These are phyloP conservation scores for Penicillium concentricum DNA, from an alignment of 2,329 filamentous ascomycete genomes.

Conservation along the genomic window DNA sequence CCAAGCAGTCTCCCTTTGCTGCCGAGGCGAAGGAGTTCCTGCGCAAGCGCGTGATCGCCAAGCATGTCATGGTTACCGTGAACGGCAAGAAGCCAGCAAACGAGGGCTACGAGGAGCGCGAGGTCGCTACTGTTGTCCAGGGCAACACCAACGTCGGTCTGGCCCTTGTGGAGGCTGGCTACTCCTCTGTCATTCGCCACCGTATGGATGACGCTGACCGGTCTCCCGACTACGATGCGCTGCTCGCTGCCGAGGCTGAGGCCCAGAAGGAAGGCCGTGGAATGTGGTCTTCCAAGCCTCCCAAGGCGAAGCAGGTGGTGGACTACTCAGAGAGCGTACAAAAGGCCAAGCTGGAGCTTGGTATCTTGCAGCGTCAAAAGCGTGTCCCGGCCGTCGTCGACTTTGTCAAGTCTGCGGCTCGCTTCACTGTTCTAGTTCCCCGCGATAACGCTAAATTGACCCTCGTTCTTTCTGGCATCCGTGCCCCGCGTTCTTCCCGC, in stretches of 20 bases:
- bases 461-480: conserved; percentile 89
- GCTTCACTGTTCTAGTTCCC: conserved; percentile 88
- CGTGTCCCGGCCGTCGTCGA: conserved; percentile 92
- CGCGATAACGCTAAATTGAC: conserved; percentile 93
- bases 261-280: conserved; percentile 89
- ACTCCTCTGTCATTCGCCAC: conserved; percentile 91
- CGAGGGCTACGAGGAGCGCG: conserved; percentile 89
- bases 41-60: conserved; percentile 90
- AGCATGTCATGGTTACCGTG: conserved; percentile 84
- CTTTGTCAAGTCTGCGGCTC: conserved; percentile 94
- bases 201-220: conserved; percentile 92
- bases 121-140: conserved; percentile 83
- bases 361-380: conserved; percentile 83
- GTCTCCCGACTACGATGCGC: conserved; percentile 82
- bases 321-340: conserved; percentile 92
- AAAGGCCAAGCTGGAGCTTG: conserved; percentile 92
- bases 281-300: conserved; percentile 89
- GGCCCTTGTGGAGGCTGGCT: conserved; percentile 84
- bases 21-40: conserved; percentile 96
- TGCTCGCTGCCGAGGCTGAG: conserved; percentile 46
- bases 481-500: conserved; percentile 81
- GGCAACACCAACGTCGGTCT: conserved; percentile 87
- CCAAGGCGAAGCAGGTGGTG: conserved; percentile 76
- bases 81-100: conserved; percentile 87
- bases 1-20: conserved; percentile 81